These are phyloP conservation scores for Fusarium begoniae DNA, from an alignment of 2,329 filamentous ascomycete genomes.

Conservation along the genomic window DNA sequence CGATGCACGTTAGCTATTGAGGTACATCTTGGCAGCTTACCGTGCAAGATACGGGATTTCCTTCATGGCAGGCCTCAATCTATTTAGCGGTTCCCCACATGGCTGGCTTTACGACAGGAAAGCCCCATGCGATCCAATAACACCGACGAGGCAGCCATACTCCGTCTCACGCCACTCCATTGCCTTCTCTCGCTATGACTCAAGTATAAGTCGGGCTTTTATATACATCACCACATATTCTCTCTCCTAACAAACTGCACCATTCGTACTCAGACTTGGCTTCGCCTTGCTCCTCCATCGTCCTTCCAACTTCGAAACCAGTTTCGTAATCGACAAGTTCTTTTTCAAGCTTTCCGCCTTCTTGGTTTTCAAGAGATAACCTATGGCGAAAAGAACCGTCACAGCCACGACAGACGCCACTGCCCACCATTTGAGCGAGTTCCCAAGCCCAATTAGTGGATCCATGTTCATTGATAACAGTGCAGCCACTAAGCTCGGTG, in stretches of 20 bases:
- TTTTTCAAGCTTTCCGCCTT: background rate
- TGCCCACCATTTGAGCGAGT: background rate
- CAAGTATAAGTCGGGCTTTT: accelerated
- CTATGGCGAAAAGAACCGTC: background rate
- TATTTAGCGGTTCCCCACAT: too few relatives aligned
- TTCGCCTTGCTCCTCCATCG: background rate
- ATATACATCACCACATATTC: too few relatives aligned
- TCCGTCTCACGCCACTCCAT: accelerated
- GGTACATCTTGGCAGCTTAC: too few relatives aligned
- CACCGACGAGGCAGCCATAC: background rate
- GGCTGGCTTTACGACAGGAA: background rate
- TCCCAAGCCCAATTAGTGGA: background rate
- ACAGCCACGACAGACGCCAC: background rate
- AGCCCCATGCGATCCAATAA: too few relatives aligned
- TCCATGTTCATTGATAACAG: background rate
- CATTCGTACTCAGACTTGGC: background rate
- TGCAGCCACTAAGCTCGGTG: background rate
- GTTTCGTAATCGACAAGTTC: background rate
- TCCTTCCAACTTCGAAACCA: background rate
- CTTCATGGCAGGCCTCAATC: background rate
- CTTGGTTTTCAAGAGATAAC: background rate
- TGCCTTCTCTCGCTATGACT: background rate
- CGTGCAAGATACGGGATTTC: background rate
- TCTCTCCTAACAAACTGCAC: accelerated
- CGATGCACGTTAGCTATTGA: background rate